Base-by-base conservation (phyloP, 352 stramenopile genomes). In the Phytophthora pisi region DNA sequence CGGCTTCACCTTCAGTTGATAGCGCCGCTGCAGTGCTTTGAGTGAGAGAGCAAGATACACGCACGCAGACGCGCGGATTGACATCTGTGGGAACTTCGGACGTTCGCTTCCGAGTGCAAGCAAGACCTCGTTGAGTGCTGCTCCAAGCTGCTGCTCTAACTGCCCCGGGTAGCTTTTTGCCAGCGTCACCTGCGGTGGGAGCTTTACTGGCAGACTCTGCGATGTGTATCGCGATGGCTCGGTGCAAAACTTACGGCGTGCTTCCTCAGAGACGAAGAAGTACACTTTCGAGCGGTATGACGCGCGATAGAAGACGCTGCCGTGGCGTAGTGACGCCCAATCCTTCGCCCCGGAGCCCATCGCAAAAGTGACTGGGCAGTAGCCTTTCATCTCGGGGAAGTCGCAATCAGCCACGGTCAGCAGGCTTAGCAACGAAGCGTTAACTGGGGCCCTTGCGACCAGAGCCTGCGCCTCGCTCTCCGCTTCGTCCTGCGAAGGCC, bases 321-420 rank as follows among this genome's bases (percentile, higher is more conserved):
- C 83, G 38, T 66, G 69, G 11, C 65, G 65, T 50, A 77, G 65
- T 55, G 69, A 54, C 24, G 59, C 30, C 69, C 69, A 77, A 60
- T 77, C 65, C 54, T 83, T 86, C 34, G 84, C 70, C 16, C 89
- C 74, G 3, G 78, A 70, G 10, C 65, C 61, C 6, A 45, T 54
- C 18, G 79, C 64, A 51, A 91, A 91, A 3, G 81, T 91, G 23
- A 93, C 85, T 6, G 85, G 82, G 54, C 83, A 93, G 57, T 92
- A 93, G 6, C 83, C 85, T 68, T 88, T 89, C 49, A 91, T 63
- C 56, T 93, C 85, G 0, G 83, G 83, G 31, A 91, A 89, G 50
- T 90, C 79, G 31, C 81, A 91, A 51, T 91, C 84, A 8, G 75
- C 53, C 6, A 91, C 83, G 0, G 73, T 78, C 2, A 93, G 61